phyloP scores from a whole-genome alignment of 2,329 filamentous ascomycete species.

The Aspergillus intermedius region DNA sequence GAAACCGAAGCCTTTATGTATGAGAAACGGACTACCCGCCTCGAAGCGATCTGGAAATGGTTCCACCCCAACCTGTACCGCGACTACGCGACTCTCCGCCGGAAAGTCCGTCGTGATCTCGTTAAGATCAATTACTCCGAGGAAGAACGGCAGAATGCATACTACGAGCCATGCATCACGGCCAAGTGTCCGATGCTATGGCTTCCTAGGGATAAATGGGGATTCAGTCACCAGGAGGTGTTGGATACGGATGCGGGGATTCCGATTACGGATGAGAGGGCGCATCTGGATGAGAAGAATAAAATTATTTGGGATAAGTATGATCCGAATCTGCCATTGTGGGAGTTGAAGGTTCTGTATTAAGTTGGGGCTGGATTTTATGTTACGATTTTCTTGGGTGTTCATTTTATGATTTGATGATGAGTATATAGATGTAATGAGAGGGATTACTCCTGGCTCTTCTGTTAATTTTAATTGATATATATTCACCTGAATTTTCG shows the following conservation, averaged over 20 bases:
- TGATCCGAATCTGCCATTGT: conserved; percentile 51
- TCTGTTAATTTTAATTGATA: too few relatives aligned
- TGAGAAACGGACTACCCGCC: conserved; percentile 13
- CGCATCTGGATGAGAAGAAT: conserved; percentile 63
- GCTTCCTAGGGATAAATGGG: conserved; percentile 70
- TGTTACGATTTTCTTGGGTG: not conserved
- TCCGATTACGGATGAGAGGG: conserved; percentile 71
- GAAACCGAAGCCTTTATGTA: conserved; percentile 19
- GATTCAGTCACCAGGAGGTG: conserved; percentile 70
- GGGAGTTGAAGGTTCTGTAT: conserved; percentile 48
- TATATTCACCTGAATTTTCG: too few relatives aligned
- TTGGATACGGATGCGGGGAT: conserved; percentile 65
- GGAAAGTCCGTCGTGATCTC: conserved; percentile 57
- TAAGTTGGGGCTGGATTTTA: conserved; percentile 14
- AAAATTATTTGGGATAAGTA: conserved; percentile 57
- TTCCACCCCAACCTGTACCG: conserved; percentile 69
- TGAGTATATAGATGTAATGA: not conserved
- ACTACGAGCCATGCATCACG: conserved; percentile 64
- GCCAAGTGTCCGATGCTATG: conserved; percentile 62
- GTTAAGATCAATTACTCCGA: conserved; percentile 55
- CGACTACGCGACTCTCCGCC: conserved; percentile 66
- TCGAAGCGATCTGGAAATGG: conserved; percentile 28
- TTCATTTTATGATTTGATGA: not conserved
- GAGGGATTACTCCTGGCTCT: not conserved
- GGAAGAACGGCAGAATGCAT: conserved; percentile 59